Conservation (phyloP, 2,329 filamentous ascomycete genomes). For the Dothistroma pini region DNA sequence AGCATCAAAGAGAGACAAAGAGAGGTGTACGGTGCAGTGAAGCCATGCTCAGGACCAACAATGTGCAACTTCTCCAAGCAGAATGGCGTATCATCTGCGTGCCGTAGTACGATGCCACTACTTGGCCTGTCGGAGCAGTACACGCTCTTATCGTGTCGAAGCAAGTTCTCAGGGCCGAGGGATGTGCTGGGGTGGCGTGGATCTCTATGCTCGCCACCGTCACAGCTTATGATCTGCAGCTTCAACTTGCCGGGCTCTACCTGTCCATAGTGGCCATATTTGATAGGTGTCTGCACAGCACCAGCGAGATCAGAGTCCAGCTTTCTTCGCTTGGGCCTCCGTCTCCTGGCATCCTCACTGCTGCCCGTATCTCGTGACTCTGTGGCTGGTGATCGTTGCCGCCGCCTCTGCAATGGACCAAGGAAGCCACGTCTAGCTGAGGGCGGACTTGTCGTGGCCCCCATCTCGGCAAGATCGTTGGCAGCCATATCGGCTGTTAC, state of each 20-base stretch:
- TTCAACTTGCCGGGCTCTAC: conserved; percentile 75
- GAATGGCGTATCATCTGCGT: conserved; percentile 77
- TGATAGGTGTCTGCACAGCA: conserved; percentile 48
- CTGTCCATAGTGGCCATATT: conserved; percentile 83
- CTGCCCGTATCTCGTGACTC: conserved; percentile 20
- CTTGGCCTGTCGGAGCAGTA: conserved; percentile 87
- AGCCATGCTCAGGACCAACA: conserved; percentile 75
- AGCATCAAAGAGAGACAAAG: conserved; percentile 1
- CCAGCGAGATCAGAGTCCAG: conserved; percentile 33
- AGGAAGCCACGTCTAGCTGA: conserved; percentile 12
- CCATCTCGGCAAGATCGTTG: conserved; percentile 22
- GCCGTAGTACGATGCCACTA: conserved; percentile 81
- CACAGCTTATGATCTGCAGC: conserved; percentile 87
- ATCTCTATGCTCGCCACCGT: conserved; percentile 68
- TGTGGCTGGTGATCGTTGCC: conserved; percentile 20
- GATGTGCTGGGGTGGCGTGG: conserved; percentile 39
- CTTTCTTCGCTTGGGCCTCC: conserved; percentile 38
- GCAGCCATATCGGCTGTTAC: conserved; percentile 33
- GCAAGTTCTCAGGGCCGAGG: conserved; percentile 74
- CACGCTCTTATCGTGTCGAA: conserved; percentile 76
- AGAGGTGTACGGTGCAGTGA: conserved; percentile 74
- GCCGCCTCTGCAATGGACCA: conserved; percentile 17
- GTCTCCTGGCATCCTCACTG: conserved; percentile 17
- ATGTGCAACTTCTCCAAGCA: conserved; percentile 82
- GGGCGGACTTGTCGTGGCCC: conserved; percentile 11